These are phyloP conservation scores for Kernera saxatilis DNA, from an alignment of 345 rosid species.

Conservation along the genomic window DNA sequence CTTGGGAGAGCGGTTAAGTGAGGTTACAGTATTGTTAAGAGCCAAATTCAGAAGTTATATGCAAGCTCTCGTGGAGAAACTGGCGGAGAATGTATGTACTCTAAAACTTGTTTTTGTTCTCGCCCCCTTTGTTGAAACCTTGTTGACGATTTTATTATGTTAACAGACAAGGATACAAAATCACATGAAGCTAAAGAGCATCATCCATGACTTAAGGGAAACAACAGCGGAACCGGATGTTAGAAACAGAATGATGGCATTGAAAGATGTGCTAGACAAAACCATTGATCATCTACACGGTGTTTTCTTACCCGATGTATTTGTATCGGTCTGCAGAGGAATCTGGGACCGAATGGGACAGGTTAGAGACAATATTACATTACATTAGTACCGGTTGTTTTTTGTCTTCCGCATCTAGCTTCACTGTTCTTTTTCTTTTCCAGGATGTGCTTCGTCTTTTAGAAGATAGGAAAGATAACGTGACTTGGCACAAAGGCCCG, in stretches of 20 bases:
- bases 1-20: slow-evolving; percentile 80
- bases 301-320: slow-evolving; percentile 65
- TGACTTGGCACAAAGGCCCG: slow-evolving; percentile 84
- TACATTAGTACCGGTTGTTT: background rate
- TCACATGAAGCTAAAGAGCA: slow-evolving; percentile 77
- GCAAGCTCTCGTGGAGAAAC: slow-evolving; percentile 91
- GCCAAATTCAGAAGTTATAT: slow-evolving; percentile 75
- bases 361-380: slow-evolving; percentile 34
- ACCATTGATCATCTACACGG: slow-evolving; percentile 59
- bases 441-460: slow-evolving; percentile 80
- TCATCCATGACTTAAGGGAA: slow-evolving; percentile 78
- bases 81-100: slow-evolving; percentile 74
- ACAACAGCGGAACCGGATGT: slow-evolving; percentile 68
- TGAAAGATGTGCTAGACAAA: slow-evolving; percentile 65
- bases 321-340: slow-evolving; percentile 62
- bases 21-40: slow-evolving; percentile 82
- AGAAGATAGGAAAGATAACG: slow-evolving; percentile 76
- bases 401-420: background rate
- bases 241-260: slow-evolving; percentile 59
- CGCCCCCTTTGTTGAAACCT: background rate
- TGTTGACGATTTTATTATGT: background rate
- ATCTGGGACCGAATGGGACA: slow-evolving; percentile 93
- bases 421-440: background rate
- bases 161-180: slow-evolving; percentile 71
- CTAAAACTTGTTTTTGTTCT: background rate